These are phyloP conservation scores for Cymbopogon flexuosus DNA, from an alignment of 202 grass and related monocot genomes.

Conservation along the genomic window DNA sequence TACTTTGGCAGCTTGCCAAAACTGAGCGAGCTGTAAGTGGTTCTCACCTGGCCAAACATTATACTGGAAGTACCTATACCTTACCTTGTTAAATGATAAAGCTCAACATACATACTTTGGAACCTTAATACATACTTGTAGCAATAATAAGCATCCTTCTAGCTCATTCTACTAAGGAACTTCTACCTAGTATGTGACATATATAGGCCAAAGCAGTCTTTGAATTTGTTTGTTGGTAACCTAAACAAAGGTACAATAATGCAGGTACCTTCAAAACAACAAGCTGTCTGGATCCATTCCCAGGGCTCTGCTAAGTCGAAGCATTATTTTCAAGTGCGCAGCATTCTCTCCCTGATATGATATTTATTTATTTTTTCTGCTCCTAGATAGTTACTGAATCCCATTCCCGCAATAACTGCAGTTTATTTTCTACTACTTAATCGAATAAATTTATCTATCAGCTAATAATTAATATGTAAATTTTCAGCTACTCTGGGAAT, in stretches of 20 bases:
- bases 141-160: not conserved
- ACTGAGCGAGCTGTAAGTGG: conserved; percentile 61
- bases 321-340: conserved; percentile 54
- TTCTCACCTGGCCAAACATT: not conserved
- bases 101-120: not conserved
- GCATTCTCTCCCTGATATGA: conserved; percentile 16
- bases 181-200: not conserved
- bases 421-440: not conserved
- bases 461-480: not conserved
- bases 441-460: not conserved
- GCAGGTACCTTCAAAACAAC: conserved; percentile 76
- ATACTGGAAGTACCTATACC: not conserved
- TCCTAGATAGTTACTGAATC: not conserved
- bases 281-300: conserved; percentile 62
- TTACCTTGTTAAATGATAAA: not conserved
- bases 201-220: not conserved
- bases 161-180: not conserved
- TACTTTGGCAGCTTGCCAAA: conserved; percentile 57
- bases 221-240: not conserved
- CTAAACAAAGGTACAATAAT: not conserved
- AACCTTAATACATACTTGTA: too few relatives aligned
- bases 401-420: not conserved
- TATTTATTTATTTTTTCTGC: not conserved
- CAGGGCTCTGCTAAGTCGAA: conserved; percentile 54
- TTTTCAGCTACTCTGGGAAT: conserved; percentile 65